Conservation (phyloP, 1,284 basidiomycete species). For the Tranzscheliella williamsii region DNA sequence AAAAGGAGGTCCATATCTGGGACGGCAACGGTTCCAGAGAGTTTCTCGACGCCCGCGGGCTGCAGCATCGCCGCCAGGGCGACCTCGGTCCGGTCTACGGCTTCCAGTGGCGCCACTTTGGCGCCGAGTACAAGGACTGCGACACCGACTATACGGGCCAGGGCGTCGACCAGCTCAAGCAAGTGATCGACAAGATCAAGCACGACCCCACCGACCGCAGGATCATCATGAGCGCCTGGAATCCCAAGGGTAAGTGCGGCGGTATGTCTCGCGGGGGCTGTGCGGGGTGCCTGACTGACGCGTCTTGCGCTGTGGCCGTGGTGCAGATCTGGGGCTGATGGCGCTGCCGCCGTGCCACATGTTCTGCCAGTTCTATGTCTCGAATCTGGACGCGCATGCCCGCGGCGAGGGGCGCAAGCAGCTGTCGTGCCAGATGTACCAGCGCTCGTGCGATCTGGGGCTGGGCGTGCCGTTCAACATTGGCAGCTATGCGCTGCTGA, state of each 20-base stretch:
- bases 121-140: constrained; percentile 81
- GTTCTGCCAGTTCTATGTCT: constrained; percentile 97
- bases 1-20: constrained; percentile 94
- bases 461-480: constrained; percentile 96
- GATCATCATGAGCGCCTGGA: constrained; percentile 97
- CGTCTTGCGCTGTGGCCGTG: too few species aligned
- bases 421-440: constrained; percentile 93
- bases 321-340: constrained; percentile 83
- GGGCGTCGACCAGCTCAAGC: constrained; percentile 88
- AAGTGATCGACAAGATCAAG: constrained; percentile 88
- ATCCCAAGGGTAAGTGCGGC: constrained; percentile 81
- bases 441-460: constrained; percentile 93
- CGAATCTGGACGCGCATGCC: constrained; percentile 62
- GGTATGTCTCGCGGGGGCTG: too few species aligned
- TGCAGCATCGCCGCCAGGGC: constrained; percentile 81
- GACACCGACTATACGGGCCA: constrained; percentile 77
- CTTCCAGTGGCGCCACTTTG: constrained; percentile 98
- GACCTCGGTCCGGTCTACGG: constrained; percentile 97
- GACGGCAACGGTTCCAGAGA: constrained; percentile 90
- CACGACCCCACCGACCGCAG: constrained; percentile 90
- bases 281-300: too few species aligned
- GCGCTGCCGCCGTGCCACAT: constrained; percentile 97
- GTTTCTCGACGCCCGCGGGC: constrained; percentile 81
- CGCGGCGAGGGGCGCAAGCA: constrained; percentile 45
- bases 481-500: constrained; percentile 92